A percentile compares a stretch with the other conserved stretches of the same genome.
These are phyloP conservation scores for Lipomyces chichibuensis DNA, from an alignment of 805 yeast genomes.

Conservation along the genomic window DNA sequence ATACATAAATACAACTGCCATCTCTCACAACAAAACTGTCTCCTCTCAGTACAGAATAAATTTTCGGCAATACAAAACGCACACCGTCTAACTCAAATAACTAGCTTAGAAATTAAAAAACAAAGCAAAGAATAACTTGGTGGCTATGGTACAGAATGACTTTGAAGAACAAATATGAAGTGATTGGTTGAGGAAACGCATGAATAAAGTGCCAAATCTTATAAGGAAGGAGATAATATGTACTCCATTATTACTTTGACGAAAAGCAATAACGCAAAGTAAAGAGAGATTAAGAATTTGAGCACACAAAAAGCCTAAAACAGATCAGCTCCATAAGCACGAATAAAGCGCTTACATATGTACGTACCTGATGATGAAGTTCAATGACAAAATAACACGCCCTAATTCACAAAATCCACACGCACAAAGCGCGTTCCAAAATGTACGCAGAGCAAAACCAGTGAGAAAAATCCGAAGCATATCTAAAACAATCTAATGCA, in stretches of 20 bases:
- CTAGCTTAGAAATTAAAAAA: background rate
- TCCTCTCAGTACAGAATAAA: background rate
- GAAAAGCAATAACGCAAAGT: background rate
- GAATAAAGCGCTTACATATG: background rate
- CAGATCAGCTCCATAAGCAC: background rate
- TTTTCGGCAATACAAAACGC: background rate
- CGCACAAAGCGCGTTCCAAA: background rate
- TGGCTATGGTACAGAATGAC: background rate
- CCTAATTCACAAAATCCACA: slow-evolving; percentile 1
- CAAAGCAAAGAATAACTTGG: background rate
- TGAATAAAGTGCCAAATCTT: background rate
- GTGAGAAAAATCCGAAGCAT: background rate
- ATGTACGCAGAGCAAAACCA: background rate
- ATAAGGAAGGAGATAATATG: background rate
- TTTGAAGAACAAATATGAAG: background rate
- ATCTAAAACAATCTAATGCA: background rate
- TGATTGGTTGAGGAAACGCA: background rate
- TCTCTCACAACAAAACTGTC: background rate
- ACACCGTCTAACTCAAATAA: background rate
- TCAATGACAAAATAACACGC: background rate
- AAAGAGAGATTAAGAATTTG: background rate
- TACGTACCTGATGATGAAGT: background rate
- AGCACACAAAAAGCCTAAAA: background rate
- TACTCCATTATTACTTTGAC: background rate
- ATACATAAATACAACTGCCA: background rate